Evolutionary conservation across 1,139 yeast species (phyloP).

Genomic region (Sugiyamaella pinicola): DNA sequence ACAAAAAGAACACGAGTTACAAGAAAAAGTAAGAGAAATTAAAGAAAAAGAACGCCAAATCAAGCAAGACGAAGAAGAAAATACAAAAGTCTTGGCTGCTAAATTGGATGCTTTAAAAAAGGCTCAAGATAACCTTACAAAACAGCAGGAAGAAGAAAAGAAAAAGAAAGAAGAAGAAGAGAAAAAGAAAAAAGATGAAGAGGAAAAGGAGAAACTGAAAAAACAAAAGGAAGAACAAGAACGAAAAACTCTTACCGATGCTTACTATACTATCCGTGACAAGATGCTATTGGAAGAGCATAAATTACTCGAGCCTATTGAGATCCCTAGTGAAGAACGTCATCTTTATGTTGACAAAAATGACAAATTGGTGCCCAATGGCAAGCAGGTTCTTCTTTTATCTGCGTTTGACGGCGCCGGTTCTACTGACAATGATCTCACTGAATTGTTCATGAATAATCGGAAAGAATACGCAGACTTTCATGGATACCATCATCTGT

Average conservation of each 20-base stretch:
- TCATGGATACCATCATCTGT: slow-evolving; percentile 41
- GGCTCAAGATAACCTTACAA: slow-evolving; percentile 14
- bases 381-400: slow-evolving; percentile 36
- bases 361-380: slow-evolving; percentile 32
- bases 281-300: slow-evolving; percentile 16
- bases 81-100: slow-evolving; percentile 3
- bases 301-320: slow-evolving; percentile 18
- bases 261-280: slow-evolving; percentile 13
- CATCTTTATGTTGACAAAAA: slow-evolving; percentile 13
- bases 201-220: slow-evolving; percentile 16
- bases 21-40: slow-evolving; percentile 2
- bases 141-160: slow-evolving; percentile 17
- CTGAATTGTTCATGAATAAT: slow-evolving; percentile 36
- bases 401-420: slow-evolving; percentile 41
- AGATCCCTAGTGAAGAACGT: slow-evolving; percentile 12
- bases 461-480: slow-evolving; percentile 40
- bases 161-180: slow-evolving; percentile 20
- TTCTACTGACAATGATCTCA: slow-evolving; percentile 32
- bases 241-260: slow-evolving; percentile 16
- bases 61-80: slow-evolving; percentile 10
- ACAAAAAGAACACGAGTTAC: not conserved
- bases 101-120: slow-evolving; percentile 13
- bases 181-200: slow-evolving; percentile 19
- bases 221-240: slow-evolving; percentile 21
- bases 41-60: slow-evolving; percentile 14